Base-by-base conservation (phyloP, 2,329 filamentous ascomycete genomes). In the Botrytis medusae region DNA sequence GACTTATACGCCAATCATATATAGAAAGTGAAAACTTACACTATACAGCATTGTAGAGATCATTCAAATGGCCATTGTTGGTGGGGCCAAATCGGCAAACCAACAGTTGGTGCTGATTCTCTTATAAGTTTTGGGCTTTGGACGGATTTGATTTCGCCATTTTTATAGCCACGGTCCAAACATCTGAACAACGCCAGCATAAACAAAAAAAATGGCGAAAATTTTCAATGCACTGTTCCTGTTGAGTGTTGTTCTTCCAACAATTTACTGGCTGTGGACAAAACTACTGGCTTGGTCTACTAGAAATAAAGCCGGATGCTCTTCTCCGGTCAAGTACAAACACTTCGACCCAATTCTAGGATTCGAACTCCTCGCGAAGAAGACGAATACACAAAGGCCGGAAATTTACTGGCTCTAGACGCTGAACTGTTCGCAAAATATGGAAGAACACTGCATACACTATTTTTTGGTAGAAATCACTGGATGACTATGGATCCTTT, bases 401-500 rank as follows among this genome's bases (percentile, higher is more conserved):
- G 72, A 25, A 59, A 74, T 0, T 32, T 40, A 4, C 40, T 72
- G n/a, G 72, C 72, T 8, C 7, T 74, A 16, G 67, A 75, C 32
- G 51, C 54, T 16, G 22, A 71, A 14, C 25, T 74, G 18, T 73
- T 75, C 48, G 34, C 57, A 20, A 65, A 54, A 46, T 73, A 74
- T 70, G 74, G 74, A 32, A 75, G 73, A 61, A 74, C 74, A 14
- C 46, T 72, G 7, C 59, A 69, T 37, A 75, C 74, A 29, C n/a
- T 72, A 5, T n/a, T 59, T 12, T 71, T 64, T 9, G 74, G 74
- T 10, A 62, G 22, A 20, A 74, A 75, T 22, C 72, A 73, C 32
- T 74, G 69, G 44, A 60, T 74, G n/a, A 88, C 86, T 0, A 80
- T 82, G 61, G 87, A 90, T 59, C 85, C 86, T 4, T 84, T 85